These are phyloP conservation scores for Exophiala calicioides DNA, from an alignment of 2,329 filamentous ascomycete genomes.

Conservation along the genomic window DNA sequence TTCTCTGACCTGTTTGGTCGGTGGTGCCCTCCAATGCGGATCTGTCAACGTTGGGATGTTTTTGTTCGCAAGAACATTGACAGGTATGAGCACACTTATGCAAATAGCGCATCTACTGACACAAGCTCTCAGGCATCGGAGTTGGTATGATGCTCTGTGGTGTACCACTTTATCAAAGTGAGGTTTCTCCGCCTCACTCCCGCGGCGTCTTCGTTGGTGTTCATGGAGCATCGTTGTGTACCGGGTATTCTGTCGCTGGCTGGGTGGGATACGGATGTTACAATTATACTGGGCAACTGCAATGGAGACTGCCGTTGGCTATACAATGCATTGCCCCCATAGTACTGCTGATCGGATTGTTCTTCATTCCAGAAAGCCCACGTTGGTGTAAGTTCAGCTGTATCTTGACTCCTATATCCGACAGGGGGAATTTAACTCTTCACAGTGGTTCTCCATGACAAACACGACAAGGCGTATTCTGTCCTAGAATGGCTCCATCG, in stretches of 20 bases:
- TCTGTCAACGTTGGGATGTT: conserved; percentile 17
- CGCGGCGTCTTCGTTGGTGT: conserved; percentile 15
- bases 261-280: conserved; percentile 15
- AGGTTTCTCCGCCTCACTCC: conserved; percentile 12
- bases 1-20: conserved; percentile 21
- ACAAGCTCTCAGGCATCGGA: conserved; percentile 1
- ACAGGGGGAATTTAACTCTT: too few species aligned
- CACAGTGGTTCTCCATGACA: conserved; percentile 28
- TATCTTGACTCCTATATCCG: background rate
- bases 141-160: conserved; percentile 3
- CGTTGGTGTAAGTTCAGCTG: conserved; percentile 18
- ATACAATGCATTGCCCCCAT: conserved; percentile 10
- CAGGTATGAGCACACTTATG: background rate
- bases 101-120: background rate
- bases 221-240: conserved; percentile 4
- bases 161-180: conserved; percentile 10
- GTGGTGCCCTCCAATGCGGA: conserved; percentile 11
- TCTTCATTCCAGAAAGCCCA: conserved; percentile 32
- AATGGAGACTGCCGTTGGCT: conserved; percentile 16
- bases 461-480: conserved; percentile 23
- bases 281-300: background rate
- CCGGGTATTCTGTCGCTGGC: conserved; percentile 9
- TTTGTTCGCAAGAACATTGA: conserved; percentile 9
- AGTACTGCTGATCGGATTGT: conserved; percentile 42
- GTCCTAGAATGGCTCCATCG: conserved; percentile 25